These are phyloP conservation scores for Glaciozyma antarctica DNA, from an alignment of 768 basidiomycete species.

Conservation along the genomic window DNA sequence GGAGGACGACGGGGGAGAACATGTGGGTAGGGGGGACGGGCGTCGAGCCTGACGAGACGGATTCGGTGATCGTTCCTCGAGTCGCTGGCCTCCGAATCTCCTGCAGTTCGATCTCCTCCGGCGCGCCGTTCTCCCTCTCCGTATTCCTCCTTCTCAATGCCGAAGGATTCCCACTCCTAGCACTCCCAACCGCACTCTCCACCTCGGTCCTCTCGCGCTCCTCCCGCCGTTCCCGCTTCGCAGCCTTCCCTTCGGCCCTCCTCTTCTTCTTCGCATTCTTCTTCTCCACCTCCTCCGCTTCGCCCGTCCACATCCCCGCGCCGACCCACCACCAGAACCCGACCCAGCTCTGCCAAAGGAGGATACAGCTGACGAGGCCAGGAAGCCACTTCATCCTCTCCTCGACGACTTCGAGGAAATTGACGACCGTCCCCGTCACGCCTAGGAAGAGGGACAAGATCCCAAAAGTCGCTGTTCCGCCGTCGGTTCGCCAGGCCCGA, in stretches of 20 bases:
- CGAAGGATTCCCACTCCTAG: neutral
- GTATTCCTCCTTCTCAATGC: too few relatives aligned
- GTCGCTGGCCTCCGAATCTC: slow-evolving; percentile 6
- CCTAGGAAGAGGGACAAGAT: slow-evolving; percentile 74
- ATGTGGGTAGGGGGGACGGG: slow-evolving; percentile 4
- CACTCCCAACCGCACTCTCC: neutral
- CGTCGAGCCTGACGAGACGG: neutral
- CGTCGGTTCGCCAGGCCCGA: slow-evolving; percentile 92
- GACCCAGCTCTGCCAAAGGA: slow-evolving; percentile 78
- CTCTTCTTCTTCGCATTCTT: slow-evolving; percentile 9
- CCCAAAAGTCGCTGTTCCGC: slow-evolving; percentile 91
- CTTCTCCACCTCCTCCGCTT: slow-evolving; percentile 32
- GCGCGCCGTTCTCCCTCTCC: neutral
- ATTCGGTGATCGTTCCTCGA: neutral
- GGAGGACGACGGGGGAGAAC: slow-evolving; percentile 15
- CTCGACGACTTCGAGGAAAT: slow-evolving; percentile 78
- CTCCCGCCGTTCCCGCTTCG: slow-evolving; percentile 13
- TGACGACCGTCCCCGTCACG: slow-evolving; percentile 68
- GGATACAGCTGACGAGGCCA: slow-evolving; percentile 75
- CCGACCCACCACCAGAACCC: slow-evolving; percentile 37
- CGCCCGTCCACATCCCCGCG: slow-evolving; percentile 31
- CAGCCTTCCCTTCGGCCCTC: slow-evolving; percentile 8
- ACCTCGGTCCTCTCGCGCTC: neutral
- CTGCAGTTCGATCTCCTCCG: slow-evolving; percentile 22
- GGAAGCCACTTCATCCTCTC: slow-evolving; percentile 90